These are phyloP conservation scores for Amylostereum areolatum DNA, from an alignment of 1,284 basidiomycete genomes.

Conservation along the genomic window DNA sequence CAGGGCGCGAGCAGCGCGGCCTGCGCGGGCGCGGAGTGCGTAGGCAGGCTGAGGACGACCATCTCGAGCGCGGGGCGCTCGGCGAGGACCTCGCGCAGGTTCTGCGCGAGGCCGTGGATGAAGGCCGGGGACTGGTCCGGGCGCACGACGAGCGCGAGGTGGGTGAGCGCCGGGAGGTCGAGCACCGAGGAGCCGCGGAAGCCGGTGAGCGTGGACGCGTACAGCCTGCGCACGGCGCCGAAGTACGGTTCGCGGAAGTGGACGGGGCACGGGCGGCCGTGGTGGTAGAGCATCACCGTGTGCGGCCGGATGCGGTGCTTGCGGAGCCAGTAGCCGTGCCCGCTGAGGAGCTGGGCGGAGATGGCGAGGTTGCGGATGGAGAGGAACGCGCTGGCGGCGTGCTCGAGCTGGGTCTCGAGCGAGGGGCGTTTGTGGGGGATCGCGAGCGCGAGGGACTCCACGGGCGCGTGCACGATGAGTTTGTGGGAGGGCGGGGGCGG, in stretches of 20 bases:
- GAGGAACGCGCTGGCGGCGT: conserved; percentile 4
- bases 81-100: conserved; percentile 1
- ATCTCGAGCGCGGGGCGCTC: conserved; percentile 8
- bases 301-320: conserved; percentile 7
- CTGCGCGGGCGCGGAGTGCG: not conserved
- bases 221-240: conserved; percentile 9
- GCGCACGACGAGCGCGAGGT: conserved; percentile 11
- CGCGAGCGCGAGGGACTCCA: conserved; percentile 12
- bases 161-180: conserved; percentile 10
- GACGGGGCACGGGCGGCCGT: conserved; percentile 10
- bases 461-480: conserved; percentile 1
- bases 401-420: conserved; percentile 9
- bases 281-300: conserved; percentile 14
- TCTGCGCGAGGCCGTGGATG: conserved; percentile 3
- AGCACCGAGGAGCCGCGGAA: conserved; percentile 9
- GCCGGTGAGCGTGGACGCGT: conserved; percentile 13
- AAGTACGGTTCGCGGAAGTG: conserved; percentile 12
- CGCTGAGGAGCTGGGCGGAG: conserved; percentile 11
- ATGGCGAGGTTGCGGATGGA: conserved; percentile 11
- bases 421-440: conserved; percentile 12
- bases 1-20: not conserved
- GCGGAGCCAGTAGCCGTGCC: conserved; percentile 14
- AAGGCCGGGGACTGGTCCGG: conserved; percentile 2
- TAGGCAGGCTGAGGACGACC: conserved; percentile 9
- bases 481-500: not conserved